Evolutionary conservation across 805 yeast species (phyloP).

Genomic region (Ogataea ramenticola): DNA sequence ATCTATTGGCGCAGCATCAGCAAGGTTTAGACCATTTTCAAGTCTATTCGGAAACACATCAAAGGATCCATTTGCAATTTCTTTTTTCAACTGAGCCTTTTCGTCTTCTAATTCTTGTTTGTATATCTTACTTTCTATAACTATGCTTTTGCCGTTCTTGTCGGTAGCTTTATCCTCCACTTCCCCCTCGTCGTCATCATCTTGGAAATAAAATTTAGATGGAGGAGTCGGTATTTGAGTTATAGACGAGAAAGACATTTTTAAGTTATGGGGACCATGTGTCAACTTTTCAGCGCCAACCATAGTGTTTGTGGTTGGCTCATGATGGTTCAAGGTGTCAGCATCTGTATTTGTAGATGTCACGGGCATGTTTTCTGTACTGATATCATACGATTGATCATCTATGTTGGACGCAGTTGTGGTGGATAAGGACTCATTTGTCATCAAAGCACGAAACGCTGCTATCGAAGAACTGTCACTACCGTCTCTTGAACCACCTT

Average conservation of each 20-base stretch:
- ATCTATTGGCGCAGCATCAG: no score
- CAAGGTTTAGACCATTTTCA: background rate
- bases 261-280: no score
- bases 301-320: no score
- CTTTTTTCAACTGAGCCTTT: background rate
- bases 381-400: no score
- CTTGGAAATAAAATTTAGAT: constrained; percentile 1
- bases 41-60: background rate
- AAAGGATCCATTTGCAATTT: background rate
- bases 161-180: background rate
- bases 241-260: background rate
- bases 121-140: background rate
- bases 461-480: background rate
- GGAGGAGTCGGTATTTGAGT: background rate
- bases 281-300: no score
- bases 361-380: background rate
- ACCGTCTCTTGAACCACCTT: background rate
- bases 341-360: background rate
- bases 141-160: background rate
- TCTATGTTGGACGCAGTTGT: no score
- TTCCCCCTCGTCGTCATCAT: background rate
- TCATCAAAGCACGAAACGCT: background rate
- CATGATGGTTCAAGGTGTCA: no score
- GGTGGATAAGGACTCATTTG: background rate
- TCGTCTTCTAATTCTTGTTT: background rate